These are phyloP conservation scores for Aspergillus sp. DNA, from an alignment of 2,329 filamentous ascomycete genomes.

Conservation along the genomic window DNA sequence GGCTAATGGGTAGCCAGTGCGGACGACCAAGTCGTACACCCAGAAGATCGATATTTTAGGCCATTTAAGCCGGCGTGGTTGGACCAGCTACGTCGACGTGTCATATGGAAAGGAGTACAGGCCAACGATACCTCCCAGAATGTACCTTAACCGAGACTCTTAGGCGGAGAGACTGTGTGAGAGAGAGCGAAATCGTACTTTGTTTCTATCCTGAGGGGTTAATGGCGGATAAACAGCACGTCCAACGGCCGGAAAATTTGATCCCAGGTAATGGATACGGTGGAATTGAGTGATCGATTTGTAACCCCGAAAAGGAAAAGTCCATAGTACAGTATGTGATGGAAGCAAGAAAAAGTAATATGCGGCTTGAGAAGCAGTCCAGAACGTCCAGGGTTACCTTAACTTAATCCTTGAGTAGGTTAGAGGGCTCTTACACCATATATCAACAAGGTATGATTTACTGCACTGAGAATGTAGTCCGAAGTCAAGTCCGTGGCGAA, in stretches of 20 bases:
- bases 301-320: neutral
- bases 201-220: neutral
- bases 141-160: neutral
- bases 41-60: conserved; percentile 14
- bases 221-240: conserved; percentile 7
- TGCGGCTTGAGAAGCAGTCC: conserved; percentile 18
- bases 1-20: conserved; percentile 19
- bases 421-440: neutral
- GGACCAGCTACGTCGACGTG: conserved; percentile 12
- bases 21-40: neutral
- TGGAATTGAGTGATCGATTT: neutral
- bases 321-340: neutral
- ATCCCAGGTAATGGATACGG: neutral
- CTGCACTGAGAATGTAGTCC: conserved; percentile 2
- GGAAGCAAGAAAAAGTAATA: conserved; percentile 3
- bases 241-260: conserved; percentile 6
- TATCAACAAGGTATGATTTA: conserved; percentile 2
- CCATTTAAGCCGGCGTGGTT: conserved; percentile 19
- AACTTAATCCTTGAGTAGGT: neutral
- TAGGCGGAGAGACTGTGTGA: too few relatives aligned
- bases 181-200: neutral
- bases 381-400: conserved; percentile 6
- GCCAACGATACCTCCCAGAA: neutral
- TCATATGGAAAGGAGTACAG: conserved; percentile 12
- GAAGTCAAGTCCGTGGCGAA: conserved; percentile 28